These are phyloP conservation scores for Eutrema japonicum DNA, from an alignment of 345 rosid genomes.

Conservation along the genomic window DNA sequence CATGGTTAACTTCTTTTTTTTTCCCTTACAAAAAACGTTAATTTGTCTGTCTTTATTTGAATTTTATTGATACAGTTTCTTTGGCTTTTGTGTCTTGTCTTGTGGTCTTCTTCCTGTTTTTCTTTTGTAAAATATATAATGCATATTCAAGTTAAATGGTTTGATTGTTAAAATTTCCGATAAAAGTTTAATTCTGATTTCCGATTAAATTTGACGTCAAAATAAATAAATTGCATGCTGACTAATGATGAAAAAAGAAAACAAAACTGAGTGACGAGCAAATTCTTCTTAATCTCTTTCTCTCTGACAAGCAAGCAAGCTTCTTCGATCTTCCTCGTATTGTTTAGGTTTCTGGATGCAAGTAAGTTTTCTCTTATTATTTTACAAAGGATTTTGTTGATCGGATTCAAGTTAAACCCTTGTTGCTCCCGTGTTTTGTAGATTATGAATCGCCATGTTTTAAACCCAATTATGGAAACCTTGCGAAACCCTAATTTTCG, in stretches of 20 bases:
- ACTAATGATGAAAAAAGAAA: background rate
- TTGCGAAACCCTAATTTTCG: conserved; percentile 12
- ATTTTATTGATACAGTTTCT: conserved; percentile 16
- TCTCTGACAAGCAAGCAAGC: background rate
- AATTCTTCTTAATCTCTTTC: background rate
- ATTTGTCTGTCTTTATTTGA: background rate
- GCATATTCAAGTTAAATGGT: background rate
- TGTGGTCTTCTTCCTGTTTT: conserved; percentile 1
- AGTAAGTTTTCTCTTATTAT: conserved; percentile 3
- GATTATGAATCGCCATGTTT: background rate
- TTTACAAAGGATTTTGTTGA: background rate
- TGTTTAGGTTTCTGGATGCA: background rate
- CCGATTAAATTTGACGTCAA: background rate
- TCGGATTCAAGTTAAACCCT: background rate
- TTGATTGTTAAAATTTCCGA: conserved; percentile 6
- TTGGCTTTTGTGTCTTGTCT: background rate
- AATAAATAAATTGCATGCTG: background rate
- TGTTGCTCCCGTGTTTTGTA: too few relatives aligned
- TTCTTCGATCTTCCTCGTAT: conserved; percentile 20
- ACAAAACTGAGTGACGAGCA: background rate
- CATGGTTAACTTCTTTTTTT: background rate
- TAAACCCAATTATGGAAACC: background rate
- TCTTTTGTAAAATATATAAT: background rate
- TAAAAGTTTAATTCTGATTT: background rate
- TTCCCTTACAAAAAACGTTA: background rate